phyloP scores from a whole-genome alignment of 2,329 filamentous ascomycete genomes.

The Pseudogymnoascus sp. region DNA sequence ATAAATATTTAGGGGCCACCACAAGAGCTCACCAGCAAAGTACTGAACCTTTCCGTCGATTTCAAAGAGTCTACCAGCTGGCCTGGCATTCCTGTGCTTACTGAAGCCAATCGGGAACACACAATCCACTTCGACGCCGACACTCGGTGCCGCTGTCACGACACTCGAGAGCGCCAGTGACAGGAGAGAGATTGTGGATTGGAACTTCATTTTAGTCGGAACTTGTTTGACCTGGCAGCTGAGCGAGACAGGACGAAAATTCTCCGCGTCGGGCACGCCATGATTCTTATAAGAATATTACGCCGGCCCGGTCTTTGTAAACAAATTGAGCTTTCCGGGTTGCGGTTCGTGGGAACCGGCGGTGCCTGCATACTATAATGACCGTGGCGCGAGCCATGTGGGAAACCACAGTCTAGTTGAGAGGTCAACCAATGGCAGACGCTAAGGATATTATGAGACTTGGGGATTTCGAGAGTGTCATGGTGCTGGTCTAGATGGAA shows the following conservation, averaged over 20 bases:
- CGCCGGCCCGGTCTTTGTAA: background rate
- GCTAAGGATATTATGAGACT: background rate
- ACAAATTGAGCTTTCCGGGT: background rate
- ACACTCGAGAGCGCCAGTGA: constrained; percentile 1
- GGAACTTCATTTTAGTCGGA: background rate
- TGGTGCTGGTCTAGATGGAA: background rate
- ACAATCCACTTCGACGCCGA: constrained; percentile 10
- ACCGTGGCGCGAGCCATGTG: background rate
- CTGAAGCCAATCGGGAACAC: constrained; percentile 16
- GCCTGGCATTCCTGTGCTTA: constrained; percentile 16
- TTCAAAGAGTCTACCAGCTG: constrained; percentile 31
- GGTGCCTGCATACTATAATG: background rate
- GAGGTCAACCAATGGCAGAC: background rate
- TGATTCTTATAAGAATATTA: constrained; percentile 5
- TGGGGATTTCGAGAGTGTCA: background rate
- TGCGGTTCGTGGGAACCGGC: background rate
- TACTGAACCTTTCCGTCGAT: constrained; percentile 40
- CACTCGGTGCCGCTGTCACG: background rate
- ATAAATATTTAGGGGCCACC: background rate
- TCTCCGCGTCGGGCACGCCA: background rate
- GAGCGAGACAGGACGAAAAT: background rate
- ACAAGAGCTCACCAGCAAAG: constrained; percentile 35
- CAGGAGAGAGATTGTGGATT: constrained; percentile 5
- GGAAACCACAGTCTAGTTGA: background rate
- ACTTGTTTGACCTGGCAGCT: background rate